Percentiles rank a stretch among this genome's conserved stretches.
Conservation (phyloP, 148 eudicot species). For the Persicaria maculosa region DNA sequence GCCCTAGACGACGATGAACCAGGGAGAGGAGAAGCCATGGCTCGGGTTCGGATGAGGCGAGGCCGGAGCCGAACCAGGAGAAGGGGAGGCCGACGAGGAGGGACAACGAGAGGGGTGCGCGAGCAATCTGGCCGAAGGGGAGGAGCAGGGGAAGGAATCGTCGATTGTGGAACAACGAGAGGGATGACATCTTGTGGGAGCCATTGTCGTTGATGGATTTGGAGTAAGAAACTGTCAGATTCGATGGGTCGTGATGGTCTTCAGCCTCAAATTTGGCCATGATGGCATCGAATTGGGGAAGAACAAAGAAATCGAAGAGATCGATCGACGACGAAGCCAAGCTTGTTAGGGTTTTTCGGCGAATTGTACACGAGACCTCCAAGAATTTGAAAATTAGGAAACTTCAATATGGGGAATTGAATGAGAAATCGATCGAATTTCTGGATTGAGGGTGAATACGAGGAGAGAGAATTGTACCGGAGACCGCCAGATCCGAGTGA, state of each 20-base stretch:
- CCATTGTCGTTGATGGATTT: conserved; percentile 72
- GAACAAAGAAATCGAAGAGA: not conserved
- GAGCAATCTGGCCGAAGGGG: no score
- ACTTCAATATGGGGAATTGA: not conserved
- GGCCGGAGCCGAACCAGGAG: no score
- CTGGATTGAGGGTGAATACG: not conserved
- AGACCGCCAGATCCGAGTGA: no score
- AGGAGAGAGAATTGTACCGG: no score
- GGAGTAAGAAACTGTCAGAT: conserved; percentile 32
- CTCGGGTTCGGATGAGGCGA: no score
- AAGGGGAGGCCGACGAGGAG: no score
- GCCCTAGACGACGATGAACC: no score
- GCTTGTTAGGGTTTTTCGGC: not conserved
- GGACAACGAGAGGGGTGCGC: no score
- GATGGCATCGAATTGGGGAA: conserved; percentile 23
- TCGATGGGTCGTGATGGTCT: conserved; percentile 12
- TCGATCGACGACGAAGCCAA: not conserved
- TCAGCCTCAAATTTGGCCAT: conserved; percentile 25
- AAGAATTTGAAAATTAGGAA: not conserved
- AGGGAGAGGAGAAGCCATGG: no score
- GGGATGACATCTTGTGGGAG: no score
- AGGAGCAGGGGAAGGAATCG: no score
- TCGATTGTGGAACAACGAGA: no score
- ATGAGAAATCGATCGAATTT: not conserved
- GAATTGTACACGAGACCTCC: not conserved